phyloP scores from a whole-genome alignment of 805 yeast genomes.

The Nakazawaea sp. region DNA sequence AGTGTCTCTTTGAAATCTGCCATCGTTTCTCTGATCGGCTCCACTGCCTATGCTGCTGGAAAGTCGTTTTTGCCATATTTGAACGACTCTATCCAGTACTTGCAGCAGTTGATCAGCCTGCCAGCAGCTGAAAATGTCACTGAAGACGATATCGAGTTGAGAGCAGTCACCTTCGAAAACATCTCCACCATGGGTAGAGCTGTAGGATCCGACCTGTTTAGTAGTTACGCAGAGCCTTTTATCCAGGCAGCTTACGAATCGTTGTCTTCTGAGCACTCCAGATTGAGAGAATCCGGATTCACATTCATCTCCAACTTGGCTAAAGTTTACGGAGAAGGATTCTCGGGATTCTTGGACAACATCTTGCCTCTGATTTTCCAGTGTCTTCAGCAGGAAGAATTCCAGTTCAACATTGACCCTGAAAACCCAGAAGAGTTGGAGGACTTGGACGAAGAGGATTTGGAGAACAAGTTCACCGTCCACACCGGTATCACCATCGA shows the following conservation, averaged over 20 bases:
- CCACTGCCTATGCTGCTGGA: conserved; percentile 95
- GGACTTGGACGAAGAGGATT: conserved; percentile 53
- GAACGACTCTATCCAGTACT: conserved; percentile 66
- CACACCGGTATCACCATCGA: conserved; percentile 94
- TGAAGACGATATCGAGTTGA: conserved; percentile 85
- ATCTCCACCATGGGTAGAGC: conserved; percentile 94
- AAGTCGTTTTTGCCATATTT: conserved; percentile 82
- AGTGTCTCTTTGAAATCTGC: conserved; percentile 71
- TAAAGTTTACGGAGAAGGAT: conserved; percentile 86
- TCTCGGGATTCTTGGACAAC: conserved; percentile 76
- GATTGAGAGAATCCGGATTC: conserved; percentile 92
- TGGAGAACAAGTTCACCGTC: conserved; percentile 70
- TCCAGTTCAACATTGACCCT: conserved; percentile 53
- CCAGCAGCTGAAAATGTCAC: conserved; percentile 68
- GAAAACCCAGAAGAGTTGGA: conserved; percentile 45
- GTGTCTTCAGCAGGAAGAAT: conserved; percentile 84
- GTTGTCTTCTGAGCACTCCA: conserved; percentile 66
- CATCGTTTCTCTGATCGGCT: conserved; percentile 92
- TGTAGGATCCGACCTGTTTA: conserved; percentile 86
- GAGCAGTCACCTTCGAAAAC: conserved; percentile 90
- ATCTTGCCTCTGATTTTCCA: conserved; percentile 79
- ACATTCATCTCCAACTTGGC: conserved; percentile 92
- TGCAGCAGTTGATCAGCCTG: conserved; percentile 75
- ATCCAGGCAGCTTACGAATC: conserved; percentile 83
- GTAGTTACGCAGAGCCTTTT: conserved; percentile 79